Percentiles rank a stretch among this genome's conserved stretches.
Conservation (phyloP, 2,329 filamentous ascomycete genomes). For the Trichoderma sp. region DNA sequence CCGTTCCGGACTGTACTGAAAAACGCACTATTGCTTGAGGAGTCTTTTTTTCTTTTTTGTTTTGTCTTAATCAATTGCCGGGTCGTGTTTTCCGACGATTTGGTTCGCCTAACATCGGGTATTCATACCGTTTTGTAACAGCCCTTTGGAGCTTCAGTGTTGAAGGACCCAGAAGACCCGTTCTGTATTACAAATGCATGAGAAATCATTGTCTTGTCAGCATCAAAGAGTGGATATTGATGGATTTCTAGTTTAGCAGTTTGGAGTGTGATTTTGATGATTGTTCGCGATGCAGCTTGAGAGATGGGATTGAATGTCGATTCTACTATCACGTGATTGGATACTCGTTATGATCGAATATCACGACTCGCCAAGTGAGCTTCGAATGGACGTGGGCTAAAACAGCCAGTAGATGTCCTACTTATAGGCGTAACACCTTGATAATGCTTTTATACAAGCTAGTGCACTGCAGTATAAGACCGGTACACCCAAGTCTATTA, state of each 20-base stretch:
- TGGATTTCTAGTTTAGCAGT: neutral
- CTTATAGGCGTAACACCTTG: neutral
- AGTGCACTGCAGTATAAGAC: neutral
- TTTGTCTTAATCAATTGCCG: neutral
- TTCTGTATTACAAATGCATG: slow-evolving; percentile 14
- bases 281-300: neutral
- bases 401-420: neutral
- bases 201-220: neutral
- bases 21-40: neutral
- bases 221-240: neutral
- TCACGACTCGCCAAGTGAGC: neutral
- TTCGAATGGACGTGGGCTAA: neutral
- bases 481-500: neutral
- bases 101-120: slow-evolving; percentile 19
- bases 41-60: neutral
- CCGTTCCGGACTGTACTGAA: neutral
- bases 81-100: neutral
- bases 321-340: too few relatives aligned
- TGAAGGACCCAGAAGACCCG: neutral
- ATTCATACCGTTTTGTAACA: neutral
- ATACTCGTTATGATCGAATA: neutral
- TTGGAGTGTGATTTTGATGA: neutral
- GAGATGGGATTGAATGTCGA: neutral
- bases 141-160: neutral
- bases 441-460: neutral